A percentile compares a stretch with the other conserved stretches of the same genome.
Conservation (phyloP, 345 rosid genomes). For the Mallotus nudiflorus region DNA sequence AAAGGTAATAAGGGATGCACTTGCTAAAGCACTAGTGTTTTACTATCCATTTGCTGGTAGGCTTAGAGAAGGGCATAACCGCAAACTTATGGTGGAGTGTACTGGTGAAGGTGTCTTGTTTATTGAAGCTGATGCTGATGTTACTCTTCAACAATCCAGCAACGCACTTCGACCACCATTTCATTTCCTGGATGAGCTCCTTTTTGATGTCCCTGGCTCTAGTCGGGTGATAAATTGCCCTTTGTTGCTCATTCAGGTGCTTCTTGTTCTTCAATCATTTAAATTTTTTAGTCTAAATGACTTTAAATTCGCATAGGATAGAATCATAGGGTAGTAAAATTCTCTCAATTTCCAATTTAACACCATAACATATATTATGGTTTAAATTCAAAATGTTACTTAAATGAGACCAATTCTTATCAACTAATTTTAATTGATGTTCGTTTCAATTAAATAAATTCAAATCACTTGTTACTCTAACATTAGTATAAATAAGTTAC, state of each 20-base stretch:
- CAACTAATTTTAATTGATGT: too few species aligned
- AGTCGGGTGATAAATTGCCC: not conserved
- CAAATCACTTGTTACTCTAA: too few species aligned
- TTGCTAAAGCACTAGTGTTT: constrained; percentile 5
- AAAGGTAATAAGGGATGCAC: not conserved
- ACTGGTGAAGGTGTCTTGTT: constrained; percentile 7
- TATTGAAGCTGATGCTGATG: constrained; percentile 18
- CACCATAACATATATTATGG: too few species aligned
- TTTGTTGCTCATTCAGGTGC: constrained; percentile 15
- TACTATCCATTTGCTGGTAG: constrained; percentile 8
- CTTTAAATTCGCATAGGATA: too few species aligned
- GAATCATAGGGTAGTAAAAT: too few species aligned
- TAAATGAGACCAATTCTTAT: too few species aligned
- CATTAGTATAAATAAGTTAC: too few species aligned
- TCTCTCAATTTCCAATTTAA: too few species aligned
- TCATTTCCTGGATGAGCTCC: constrained; percentile 3
- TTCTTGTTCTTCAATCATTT: too few species aligned
- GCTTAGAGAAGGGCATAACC: constrained; percentile 6
- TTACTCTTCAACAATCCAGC: not conserved
- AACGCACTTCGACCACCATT: constrained; percentile 9
- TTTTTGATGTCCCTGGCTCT: constrained; percentile 11
- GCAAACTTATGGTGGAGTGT: constrained; percentile 9
- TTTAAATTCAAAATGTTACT: too few species aligned
- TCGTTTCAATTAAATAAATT: too few species aligned
- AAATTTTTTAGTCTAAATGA: too few species aligned